Percentiles rank a stretch among this genome's conserved stretches.
These are phyloP conservation scores for Trapa incisa DNA, from an alignment of 345 rosid genomes.

Conservation along the genomic window DNA sequence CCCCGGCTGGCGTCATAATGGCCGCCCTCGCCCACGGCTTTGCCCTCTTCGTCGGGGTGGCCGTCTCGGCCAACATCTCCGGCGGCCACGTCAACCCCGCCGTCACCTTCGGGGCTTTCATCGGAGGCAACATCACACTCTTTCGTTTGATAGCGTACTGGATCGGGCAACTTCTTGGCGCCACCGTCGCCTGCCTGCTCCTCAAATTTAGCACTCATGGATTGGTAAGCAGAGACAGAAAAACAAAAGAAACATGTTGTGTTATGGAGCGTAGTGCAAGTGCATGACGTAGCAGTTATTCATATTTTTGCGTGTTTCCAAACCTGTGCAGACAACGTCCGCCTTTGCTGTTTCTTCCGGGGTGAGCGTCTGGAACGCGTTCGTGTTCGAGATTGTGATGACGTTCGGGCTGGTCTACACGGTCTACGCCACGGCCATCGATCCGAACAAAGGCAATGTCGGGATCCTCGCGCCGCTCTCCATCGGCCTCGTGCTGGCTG, in stretches of 20 bases:
- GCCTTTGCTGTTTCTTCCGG: constrained; percentile 10
- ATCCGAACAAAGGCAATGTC: not conserved
- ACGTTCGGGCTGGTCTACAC: constrained; percentile 5
- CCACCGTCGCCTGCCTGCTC: constrained; percentile 10
- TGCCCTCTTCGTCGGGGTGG: constrained; percentile 9
- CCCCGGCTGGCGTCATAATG: constrained; percentile 8
- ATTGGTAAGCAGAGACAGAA: constrained; percentile 4
- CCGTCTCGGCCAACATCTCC: constrained; percentile 9
- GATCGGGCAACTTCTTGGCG: constrained; percentile 4
- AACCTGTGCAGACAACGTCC: constrained; percentile 6
- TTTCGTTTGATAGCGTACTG: constrained; percentile 8
- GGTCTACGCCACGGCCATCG: constrained; percentile 3
- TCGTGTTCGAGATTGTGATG: constrained; percentile 12
- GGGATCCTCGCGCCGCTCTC: not conserved
- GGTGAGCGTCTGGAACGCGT: constrained; percentile 11
- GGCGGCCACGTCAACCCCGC: constrained; percentile 5
- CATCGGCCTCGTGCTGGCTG: constrained; percentile 6
- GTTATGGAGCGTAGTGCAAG: too few species aligned
- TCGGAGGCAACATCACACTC: constrained; percentile 8
- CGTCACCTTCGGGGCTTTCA: constrained; percentile 7
- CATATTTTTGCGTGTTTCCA: not conserved
- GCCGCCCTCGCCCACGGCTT: constrained; percentile 13
- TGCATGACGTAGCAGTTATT: too few species aligned
- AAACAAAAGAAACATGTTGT: too few species aligned
- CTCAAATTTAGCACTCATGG: constrained; percentile 13